Base-by-base conservation (phyloP, 2,329 filamentous ascomycete genomes). In the Colletotrichum trifolii region DNA sequence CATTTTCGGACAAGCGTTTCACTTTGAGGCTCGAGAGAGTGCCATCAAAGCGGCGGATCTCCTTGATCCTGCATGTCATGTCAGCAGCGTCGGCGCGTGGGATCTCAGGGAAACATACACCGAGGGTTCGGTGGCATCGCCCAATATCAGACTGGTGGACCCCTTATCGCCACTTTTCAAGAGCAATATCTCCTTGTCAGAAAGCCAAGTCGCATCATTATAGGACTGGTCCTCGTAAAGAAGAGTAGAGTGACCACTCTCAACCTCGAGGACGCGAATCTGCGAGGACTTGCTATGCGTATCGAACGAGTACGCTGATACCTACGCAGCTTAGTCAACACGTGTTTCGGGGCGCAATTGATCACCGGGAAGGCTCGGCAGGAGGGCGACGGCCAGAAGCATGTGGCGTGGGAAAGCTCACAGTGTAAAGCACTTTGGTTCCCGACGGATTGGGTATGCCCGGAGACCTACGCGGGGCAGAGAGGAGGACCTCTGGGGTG, bases 271-370 rank as follows among this genome's bases (percentile, higher is more conserved):
- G 34, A 95, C 76, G 15, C 89, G 87, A 69, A 91, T 89, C 78
- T 94, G 89, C 65, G 82, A 84, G 6, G 84, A 86, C 73, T 90
- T 91, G 50, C 83, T 83, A 74, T 96, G 93, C 0, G 87, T 84
- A 43, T 91, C 83, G 76, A 97, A 97, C 6, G 89, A 94, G 76
- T 97, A 97, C 2, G 89, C 88, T 0, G 91, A 92, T 13, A 89
- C 82, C 76, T 89, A 74, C 82, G 75, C 89, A 74, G 57, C 35
- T 9, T 6, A 7, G 56, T 68, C 54, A 66, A 45, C 17, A 4
- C 13, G 12, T 17, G 54, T 35, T 36, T 46, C 38, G 34, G 33
- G 11, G 25, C 47, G 38, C 34, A 15, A 40, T 47, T 39, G 36
- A 58, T 46, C 5, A 15, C 9, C 8, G 11, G 43, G 2, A 3